Percentiles rank a stretch among this genome's conserved stretches.
phyloP scores from a whole-genome alignment of 129 eudicot species.

The Artemisia tridentata region DNA sequence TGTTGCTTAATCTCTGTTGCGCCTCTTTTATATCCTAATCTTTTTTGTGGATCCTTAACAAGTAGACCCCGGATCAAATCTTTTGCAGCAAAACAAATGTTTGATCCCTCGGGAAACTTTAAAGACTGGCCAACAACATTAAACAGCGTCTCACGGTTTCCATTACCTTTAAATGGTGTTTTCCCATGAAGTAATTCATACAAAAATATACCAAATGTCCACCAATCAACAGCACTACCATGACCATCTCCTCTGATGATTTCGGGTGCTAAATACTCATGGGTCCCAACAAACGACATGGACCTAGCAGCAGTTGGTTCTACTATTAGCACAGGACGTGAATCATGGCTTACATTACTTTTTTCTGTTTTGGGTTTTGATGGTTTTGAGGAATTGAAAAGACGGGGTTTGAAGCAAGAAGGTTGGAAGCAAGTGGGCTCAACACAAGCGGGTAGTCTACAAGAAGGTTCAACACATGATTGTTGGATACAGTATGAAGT shows the following conservation, averaged over 20 bases:
- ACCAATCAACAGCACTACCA: constrained; percentile 97
- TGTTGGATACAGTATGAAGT: constrained; percentile 78
- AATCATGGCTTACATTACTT: constrained; percentile 37
- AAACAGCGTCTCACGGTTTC: constrained; percentile 86
- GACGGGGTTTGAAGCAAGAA: constrained; percentile 78
- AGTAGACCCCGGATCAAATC: constrained; percentile 81
- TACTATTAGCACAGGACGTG: constrained; percentile 69
- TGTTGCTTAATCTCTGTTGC: constrained; percentile 96
- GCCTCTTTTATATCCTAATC: constrained; percentile 89
- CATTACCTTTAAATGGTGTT: constrained; percentile 91
- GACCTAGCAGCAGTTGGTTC: constrained; percentile 94
- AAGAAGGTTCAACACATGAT: constrained; percentile 78
- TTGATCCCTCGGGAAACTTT: constrained; percentile 79
- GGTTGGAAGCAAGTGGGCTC: constrained; percentile 87
- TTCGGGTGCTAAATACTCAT: constrained; percentile 91
- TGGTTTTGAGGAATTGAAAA: constrained; percentile 69
- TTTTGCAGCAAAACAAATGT: constrained; percentile 83
- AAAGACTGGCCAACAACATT: constrained; percentile 85
- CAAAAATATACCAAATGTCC: constrained; percentile 91
- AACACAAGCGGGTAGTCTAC: constrained; percentile 68
- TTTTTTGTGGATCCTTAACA: constrained; percentile 76
- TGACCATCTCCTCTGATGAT: constrained; percentile 97
- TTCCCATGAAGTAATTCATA: constrained; percentile 80
- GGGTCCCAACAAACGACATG: constrained; percentile 96
- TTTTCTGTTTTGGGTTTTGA: constrained; percentile 40